Base-by-base conservation (phyloP, 2,329 filamentous ascomycete genomes). In the Cladophialophora psammophila region DNA sequence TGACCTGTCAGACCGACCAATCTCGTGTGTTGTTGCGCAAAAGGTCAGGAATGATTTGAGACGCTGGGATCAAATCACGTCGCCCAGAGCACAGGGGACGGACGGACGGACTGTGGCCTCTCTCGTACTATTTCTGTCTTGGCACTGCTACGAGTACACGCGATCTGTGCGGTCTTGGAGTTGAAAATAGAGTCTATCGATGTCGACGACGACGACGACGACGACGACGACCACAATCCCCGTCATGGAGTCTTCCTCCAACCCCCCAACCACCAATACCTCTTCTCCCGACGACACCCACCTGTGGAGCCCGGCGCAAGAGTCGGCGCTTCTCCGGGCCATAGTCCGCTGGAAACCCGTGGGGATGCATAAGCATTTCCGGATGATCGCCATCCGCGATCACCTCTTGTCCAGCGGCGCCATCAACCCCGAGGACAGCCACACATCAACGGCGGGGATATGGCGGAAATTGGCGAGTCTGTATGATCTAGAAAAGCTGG, bases 321-420 rank as follows among this genome's bases (percentile, higher is more conserved):
- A 96, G 72, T 93, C 92, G 0, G 94, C 93, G 48, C 85, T 99
- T 0, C 93, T 97, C 81, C 97, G 97, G 77, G 93, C 90, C 60
- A 90, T 98, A 72, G 94, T 98, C 71, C 87, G 90, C 76, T 97
- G 92, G 91, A 99, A 99, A 77, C 95, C 95, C n/a, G 94, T 94
- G 48, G 94, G 93, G 68, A 91, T 97, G 85, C 93, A 97, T 81
- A 96, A 94, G 77, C 93, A 97, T 78, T 96, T 97, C 76, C 90
- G 92, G 67, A 94, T 97, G 85, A 88, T 97, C 70, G 89, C 92
- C 8, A 92, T 97, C 66, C 90, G 90, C 53, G 89, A 94, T 72
- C 88, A 92, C 73, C 82, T 96, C 68, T 88, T 90, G 71, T 92
- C 91, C 72, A 91, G 94, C 78, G 93, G 93, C 74, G 90, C 91